Evolutionary conservation across 2,329 filamentous ascomycete genomes (phyloP).

Genomic region (Ilyonectria mors-panacis): DNA sequence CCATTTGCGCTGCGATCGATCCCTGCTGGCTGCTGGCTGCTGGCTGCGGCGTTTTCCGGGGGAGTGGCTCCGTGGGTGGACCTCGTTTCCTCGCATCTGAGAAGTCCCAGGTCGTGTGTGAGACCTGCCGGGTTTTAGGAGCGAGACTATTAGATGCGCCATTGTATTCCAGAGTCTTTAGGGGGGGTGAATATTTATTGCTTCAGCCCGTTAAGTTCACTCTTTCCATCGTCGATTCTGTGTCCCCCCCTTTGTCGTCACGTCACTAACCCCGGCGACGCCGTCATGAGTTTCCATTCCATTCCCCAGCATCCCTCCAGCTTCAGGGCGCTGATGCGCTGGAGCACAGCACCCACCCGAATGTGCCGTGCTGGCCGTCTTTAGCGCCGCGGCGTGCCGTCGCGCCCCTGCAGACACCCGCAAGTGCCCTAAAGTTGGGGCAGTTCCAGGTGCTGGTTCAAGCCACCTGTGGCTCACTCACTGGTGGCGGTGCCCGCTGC

Average conservation of each 20-base stretch:
- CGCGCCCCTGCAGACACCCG: constrained; percentile 35
- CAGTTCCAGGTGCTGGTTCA: background rate
- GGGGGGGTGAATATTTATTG: background rate
- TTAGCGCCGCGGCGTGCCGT: constrained; percentile 33
- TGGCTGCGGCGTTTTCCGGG: constrained; percentile 39
- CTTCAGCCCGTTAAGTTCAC: background rate
- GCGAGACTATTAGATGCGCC: background rate
- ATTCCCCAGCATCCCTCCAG: constrained; percentile 10
- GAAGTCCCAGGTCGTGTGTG: background rate
- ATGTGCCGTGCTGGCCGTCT: constrained; percentile 13
- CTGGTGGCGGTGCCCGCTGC: constrained; percentile 26
- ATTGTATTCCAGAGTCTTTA: background rate
- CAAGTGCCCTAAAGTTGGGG: constrained; percentile 7
- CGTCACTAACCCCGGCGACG: constrained; percentile 39
- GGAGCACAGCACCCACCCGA: constrained; percentile 6
- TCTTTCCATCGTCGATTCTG: background rate
- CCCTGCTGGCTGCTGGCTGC: background rate
- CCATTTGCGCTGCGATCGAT: background rate
- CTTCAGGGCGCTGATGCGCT: background rate
- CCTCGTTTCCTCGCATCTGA: constrained; percentile 9
- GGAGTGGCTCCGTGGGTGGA: constrained; percentile 43
- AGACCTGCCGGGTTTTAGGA: background rate
- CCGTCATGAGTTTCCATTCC: constrained; percentile 38
- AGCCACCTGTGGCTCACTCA: constrained; percentile 15
- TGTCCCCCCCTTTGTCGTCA: constrained; percentile 31